Base-by-base conservation (phyloP, 352 stramenopile species). In the Globisporangium irregulare region DNA sequence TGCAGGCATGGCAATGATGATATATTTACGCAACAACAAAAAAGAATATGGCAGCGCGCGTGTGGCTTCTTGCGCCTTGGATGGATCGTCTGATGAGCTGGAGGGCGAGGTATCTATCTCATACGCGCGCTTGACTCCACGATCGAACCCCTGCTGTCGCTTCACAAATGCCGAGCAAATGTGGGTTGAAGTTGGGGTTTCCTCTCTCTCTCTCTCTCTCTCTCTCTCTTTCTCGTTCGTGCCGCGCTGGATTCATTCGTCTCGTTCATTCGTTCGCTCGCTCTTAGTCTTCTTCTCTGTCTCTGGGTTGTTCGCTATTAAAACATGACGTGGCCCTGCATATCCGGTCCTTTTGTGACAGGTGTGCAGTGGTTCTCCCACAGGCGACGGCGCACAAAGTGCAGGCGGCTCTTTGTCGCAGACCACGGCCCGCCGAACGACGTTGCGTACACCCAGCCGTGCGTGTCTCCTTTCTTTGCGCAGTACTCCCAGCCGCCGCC, bases 401-500 rank as follows among this genome's bases (percentile, higher is more conserved):
- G 82, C 51, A 85, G 74, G 3, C 76, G 62, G 46, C 74, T 76
- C 62, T 86, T 88, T 20, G 72, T 83, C 10, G 78, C 68, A 12
- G 81, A 75, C 74, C 85, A 92, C 12, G 86, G 86, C 0, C 84
- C 82, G 1, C 76, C 59, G 58, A 88, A 92, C 22, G 80, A 83
- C 58, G 77, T 79, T 43, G 82, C 86, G 66, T 93, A 92, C 20
- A 79, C 71, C 86, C 86, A 93, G 8, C 86, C 86, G 46, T 87
- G 69, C 18, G 68, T 55, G 48, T 87, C 84, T 46, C 82, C 83
- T 29, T 82, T 73, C 41, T 77, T 67, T 20, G 73, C 70, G 66
- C 76, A 78, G 64, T 79, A 92, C 48, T 75, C 71, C 86, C 85
- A 93, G 8, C 83, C 81, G 8, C 81, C 64, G 25, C 70, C 72